Evolutionary conservation across 768 basidiomycete species (phyloP).

Genomic region (Boletus rex-veris): DNA sequence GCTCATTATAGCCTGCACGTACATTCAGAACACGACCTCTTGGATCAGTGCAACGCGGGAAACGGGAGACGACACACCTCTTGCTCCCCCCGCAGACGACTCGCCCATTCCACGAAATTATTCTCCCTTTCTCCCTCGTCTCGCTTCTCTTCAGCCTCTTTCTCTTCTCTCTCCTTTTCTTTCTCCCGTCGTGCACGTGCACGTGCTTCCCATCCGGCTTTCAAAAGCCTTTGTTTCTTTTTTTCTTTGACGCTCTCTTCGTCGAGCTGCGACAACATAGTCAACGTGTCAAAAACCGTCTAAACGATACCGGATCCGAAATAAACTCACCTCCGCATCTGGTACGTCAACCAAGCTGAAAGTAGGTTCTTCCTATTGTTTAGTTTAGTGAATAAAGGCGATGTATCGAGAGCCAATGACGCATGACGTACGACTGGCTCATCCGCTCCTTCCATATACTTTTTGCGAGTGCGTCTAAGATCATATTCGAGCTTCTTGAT

Average conservation of each 20-base stretch:
- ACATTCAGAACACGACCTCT: not conserved
- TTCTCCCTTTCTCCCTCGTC: conserved; percentile 72
- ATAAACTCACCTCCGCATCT: conserved; percentile 67
- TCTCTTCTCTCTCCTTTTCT: conserved; percentile 74
- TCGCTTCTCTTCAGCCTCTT: conserved; percentile 52
- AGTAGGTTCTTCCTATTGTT: conserved; percentile 66
- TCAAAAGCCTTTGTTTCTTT: conserved; percentile 86
- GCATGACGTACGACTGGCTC: conserved; percentile 45
- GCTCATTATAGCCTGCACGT: conserved; percentile 62
- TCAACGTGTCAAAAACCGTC: not conserved
- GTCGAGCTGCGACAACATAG: conserved; percentile 52
- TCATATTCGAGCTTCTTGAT: conserved; percentile 85
- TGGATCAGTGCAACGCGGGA: not conserved
- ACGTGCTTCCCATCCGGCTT: conserved; percentile 91
- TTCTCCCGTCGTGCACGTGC: conserved; percentile 82
- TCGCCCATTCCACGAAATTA: conserved; percentile 73
- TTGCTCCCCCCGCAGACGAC: conserved; percentile 71
- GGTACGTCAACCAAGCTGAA: conserved; percentile 92
- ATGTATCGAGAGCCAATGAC: not conserved
- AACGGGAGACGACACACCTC: conserved; percentile 47
- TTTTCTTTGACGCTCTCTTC: conserved; percentile 95
- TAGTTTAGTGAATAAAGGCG: not conserved
- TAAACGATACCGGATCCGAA: not conserved
- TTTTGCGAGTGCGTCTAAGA: conserved; percentile 74
- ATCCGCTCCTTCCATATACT: conserved; percentile 72